phyloP scores from a whole-genome alignment of 1,284 basidiomycete species.

The Microbotryum saponariae region DNA sequence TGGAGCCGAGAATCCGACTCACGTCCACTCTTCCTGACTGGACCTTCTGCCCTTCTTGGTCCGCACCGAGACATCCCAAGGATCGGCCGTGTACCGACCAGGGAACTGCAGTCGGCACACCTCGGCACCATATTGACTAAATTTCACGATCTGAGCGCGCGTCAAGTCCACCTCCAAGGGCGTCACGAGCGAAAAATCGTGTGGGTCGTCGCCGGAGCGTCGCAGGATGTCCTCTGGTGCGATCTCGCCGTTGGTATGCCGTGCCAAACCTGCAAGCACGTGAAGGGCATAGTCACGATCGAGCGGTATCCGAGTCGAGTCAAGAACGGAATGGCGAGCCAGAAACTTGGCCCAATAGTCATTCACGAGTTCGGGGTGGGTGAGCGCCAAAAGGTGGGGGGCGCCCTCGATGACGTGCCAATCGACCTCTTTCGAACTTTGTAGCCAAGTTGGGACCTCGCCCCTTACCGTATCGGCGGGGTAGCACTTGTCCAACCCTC shows the following conservation, averaged over 20 bases:
- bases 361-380: slow-evolving; percentile 9
- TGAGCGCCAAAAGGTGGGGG: slow-evolving; percentile 16
- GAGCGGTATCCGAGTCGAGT: not conserved
- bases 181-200: slow-evolving; percentile 9
- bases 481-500: slow-evolving; percentile 11
- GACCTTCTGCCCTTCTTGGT: too few species aligned
- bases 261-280: not conserved
- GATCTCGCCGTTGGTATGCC: not conserved
- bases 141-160: not conserved
- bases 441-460: not conserved
- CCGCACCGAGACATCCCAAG: too few species aligned
- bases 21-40: too few species aligned
- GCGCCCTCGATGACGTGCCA: slow-evolving; percentile 9
- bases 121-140: not conserved
- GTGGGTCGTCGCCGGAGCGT: not conserved
- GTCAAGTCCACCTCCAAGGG: not conserved
- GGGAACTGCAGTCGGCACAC: too few species aligned
- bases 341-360: slow-evolving; percentile 10
- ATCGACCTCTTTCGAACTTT: slow-evolving; percentile 5
- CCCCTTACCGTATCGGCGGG: slow-evolving; percentile 4
- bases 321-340: not conserved
- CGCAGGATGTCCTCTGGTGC: not conserved
- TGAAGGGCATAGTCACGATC: not conserved
- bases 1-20: too few species aligned
- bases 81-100: too few species aligned